Evolutionary conservation across 2,329 filamentous ascomycete genomes (phyloP).

Genomic region (Alternaria novae-zelandiae): DNA sequence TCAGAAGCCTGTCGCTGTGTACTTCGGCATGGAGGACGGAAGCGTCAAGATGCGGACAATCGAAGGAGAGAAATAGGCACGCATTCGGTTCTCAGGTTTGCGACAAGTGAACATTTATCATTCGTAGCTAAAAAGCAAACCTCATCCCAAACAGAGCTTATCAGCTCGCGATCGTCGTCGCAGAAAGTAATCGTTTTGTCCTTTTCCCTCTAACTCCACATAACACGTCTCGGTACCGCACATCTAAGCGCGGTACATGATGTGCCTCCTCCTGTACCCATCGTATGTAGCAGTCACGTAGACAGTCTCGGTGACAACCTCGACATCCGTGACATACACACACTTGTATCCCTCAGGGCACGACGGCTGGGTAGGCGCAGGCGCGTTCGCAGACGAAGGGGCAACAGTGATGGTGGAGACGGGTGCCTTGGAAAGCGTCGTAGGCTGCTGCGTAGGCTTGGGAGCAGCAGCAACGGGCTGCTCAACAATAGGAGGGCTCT

Average conservation of each 20-base stretch:
- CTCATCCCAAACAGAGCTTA: constrained; percentile 16
- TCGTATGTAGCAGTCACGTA: constrained; percentile 32
- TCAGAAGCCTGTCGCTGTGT: constrained; percentile 90
- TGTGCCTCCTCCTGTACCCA: constrained; percentile 11
- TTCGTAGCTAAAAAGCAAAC: constrained; percentile 2
- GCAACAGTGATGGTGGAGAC: constrained; percentile 21
- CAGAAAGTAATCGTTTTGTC: constrained; percentile 14
- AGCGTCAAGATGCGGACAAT: constrained; percentile 49
- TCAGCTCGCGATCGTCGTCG: constrained; percentile 19
- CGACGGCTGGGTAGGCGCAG: constrained; percentile 25
- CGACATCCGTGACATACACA: constrained; percentile 30
- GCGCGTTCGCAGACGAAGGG: constrained; percentile 21
- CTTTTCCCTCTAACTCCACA: background rate
- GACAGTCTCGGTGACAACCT: constrained; percentile 34
- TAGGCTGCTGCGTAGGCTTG: background rate
- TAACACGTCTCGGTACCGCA: background rate
- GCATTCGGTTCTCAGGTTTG: background rate
- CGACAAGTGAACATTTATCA: constrained; percentile 3
- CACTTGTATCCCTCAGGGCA: constrained; percentile 33
- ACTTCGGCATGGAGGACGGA: constrained; percentile 84
- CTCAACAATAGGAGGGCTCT: constrained; percentile 7
- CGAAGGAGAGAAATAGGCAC: constrained; percentile 28
- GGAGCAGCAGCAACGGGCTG: constrained; percentile 1
- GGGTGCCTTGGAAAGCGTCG: background rate
- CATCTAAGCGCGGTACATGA: constrained; percentile 8